Conservation (phyloP, 2,329 filamentous ascomycete genomes). For the Stagonosporopsis tanaceti region DNA sequence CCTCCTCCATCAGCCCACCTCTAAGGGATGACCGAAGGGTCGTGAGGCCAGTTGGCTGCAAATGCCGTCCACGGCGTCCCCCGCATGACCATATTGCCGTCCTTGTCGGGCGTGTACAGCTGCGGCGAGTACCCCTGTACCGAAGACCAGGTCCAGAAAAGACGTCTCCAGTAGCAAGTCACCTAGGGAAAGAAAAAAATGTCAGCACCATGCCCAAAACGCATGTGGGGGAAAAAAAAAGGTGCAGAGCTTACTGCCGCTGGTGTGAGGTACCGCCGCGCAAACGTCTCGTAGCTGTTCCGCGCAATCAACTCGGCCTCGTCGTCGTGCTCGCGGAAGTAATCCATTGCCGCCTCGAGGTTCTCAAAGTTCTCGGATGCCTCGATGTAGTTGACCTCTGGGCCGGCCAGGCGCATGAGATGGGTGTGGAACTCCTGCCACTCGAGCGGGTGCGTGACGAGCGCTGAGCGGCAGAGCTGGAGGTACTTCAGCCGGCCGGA, state of each 20-base stretch:
- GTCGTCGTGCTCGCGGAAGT: slow-evolving; percentile 37
- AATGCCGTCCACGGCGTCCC: slow-evolving; percentile 46
- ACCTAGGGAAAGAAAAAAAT: slow-evolving; percentile 17
- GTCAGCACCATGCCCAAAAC: background rate
- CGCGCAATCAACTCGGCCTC: slow-evolving; percentile 41
- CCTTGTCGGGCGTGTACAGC: slow-evolving; percentile 35
- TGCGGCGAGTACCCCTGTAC: slow-evolving; percentile 43
- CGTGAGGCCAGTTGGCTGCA: slow-evolving; percentile 44
- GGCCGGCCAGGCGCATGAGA: slow-evolving; percentile 41
- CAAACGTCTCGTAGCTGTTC: slow-evolving; percentile 45
- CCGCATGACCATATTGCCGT: slow-evolving; percentile 40
- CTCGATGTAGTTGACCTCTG: slow-evolving; percentile 45
- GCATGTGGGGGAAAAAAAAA: background rate
- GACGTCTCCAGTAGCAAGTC: slow-evolving; percentile 46
- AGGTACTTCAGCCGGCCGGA: slow-evolving; percentile 64
- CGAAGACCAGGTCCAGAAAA: slow-evolving; percentile 41
- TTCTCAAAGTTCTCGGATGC: slow-evolving; percentile 43
- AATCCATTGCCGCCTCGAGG: slow-evolving; percentile 44
- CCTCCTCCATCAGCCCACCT: background rate
- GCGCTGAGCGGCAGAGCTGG: slow-evolving; percentile 56
- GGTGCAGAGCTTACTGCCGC: slow-evolving; percentile 34
- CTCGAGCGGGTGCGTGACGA: slow-evolving; percentile 43
- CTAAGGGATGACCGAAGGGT: slow-evolving; percentile 42
- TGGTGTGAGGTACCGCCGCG: slow-evolving; percentile 42
- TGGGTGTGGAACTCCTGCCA: slow-evolving; percentile 49